These are phyloP conservation scores for Carpinus viminea DNA, from an alignment of 306 rosid genomes.

Conservation along the genomic window DNA sequence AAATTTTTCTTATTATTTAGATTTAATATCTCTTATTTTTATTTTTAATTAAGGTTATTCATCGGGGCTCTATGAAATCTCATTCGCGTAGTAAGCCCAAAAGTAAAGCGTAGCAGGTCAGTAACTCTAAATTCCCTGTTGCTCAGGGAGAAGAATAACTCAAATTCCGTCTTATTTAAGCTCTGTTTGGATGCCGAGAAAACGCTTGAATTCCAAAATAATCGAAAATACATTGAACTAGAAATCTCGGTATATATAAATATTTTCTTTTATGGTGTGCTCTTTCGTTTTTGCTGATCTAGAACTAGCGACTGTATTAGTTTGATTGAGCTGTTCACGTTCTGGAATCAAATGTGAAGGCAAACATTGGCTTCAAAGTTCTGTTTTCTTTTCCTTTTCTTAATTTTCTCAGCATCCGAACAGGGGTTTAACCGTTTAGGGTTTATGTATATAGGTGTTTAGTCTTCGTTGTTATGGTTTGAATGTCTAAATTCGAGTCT, in stretches of 20 bases:
- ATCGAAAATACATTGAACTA: background rate
- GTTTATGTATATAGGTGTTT: background rate
- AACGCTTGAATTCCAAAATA: slow-evolving; percentile 14
- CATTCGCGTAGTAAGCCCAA: background rate
- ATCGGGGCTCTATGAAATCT: too few relatives aligned
- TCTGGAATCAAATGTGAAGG: background rate
- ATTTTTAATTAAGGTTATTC: too few relatives aligned
- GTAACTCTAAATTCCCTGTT: too few relatives aligned
- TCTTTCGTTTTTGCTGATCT: background rate
- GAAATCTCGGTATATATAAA: background rate
- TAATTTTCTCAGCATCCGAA: background rate
- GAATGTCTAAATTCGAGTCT: background rate
- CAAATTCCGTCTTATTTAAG: too few relatives aligned
- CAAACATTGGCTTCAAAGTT: background rate
- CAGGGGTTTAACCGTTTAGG: background rate
- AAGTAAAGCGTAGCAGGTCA: background rate
- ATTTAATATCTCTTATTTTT: too few relatives aligned
- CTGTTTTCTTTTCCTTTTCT: background rate
- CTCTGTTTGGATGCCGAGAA: slow-evolving; percentile 16
- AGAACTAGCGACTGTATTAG: background rate
- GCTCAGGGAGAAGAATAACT: too few relatives aligned
- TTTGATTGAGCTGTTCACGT: background rate
- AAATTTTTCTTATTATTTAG: too few relatives aligned
- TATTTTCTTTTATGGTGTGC: background rate
- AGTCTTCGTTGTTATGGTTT: background rate